These are phyloP conservation scores for Lentinula aciculospora DNA, from an alignment of 768 basidiomycete genomes.

Conservation along the genomic window DNA sequence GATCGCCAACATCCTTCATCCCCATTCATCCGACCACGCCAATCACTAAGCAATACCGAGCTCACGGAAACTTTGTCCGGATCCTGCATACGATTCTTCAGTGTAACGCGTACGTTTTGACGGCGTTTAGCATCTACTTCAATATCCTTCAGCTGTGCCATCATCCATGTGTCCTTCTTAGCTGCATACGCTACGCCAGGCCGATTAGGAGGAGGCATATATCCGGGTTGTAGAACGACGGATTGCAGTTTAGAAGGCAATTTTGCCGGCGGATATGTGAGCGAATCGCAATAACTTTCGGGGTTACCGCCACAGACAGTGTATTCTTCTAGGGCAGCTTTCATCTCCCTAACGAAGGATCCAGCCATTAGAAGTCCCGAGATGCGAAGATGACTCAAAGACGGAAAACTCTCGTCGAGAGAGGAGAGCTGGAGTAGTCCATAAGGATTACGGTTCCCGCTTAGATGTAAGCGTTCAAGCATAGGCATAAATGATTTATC, in stretches of 20 bases:
- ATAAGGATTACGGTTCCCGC: conserved; percentile 45
- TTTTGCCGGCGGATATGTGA: background rate
- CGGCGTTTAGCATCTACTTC: conserved; percentile 2
- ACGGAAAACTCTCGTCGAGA: conserved; percentile 34
- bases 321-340: conserved; percentile 12
- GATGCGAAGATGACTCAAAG: conserved; percentile 30
- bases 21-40: conserved; percentile 5
- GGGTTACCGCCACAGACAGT: background rate
- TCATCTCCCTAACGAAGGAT: conserved; percentile 36
- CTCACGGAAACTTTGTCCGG: background rate
- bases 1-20: conserved; percentile 1
- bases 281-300: background rate
- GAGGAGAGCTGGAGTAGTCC: conserved; percentile 35
- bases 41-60: background rate
- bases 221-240: conserved; percentile 6
- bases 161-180: conserved; percentile 5
- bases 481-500: conserved; percentile 23
- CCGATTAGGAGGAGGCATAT: background rate
- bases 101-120: background rate
- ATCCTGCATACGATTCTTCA: conserved; percentile 1
- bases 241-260: background rate
- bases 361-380: conserved; percentile 37
- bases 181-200: background rate
- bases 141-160: background rate
- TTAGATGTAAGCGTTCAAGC: conserved; percentile 36